Conservation (phyloP, 805 yeast genomes). For the Starmera quercuum region DNA sequence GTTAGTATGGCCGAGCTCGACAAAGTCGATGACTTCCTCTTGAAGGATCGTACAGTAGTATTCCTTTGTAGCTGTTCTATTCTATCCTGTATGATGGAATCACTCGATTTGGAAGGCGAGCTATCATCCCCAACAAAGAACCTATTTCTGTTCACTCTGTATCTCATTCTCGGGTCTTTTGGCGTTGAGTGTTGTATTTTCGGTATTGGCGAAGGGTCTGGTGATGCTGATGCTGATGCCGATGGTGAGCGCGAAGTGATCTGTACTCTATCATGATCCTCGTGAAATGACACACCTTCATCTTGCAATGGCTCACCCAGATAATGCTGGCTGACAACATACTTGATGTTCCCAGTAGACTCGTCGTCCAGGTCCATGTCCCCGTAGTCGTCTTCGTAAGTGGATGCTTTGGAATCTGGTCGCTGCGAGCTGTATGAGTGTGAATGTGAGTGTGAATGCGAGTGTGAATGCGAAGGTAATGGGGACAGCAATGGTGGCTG, state of each 20-base stretch:
- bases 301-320: not conserved
- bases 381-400: conserved; percentile 17
- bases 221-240: not conserved
- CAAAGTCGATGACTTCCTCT: no score
- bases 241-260: not conserved
- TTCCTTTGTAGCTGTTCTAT: conserved; percentile 13
- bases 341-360: conserved; percentile 11
- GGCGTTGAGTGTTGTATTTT: no score
- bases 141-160: no score
- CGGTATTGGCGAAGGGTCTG: no score
- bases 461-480: not conserved
- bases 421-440: conserved; percentile 6
- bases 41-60: conserved; percentile 8
- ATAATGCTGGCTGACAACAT: conserved; percentile 1
- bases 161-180: no score
- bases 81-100: no score
- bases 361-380: conserved; percentile 26
- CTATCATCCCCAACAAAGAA: no score
- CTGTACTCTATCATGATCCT: not conserved
- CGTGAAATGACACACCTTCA: not conserved
- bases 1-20: no score
- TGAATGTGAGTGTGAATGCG: conserved; percentile 9
- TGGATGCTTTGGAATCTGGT: conserved; percentile 11
- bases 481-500: conserved; percentile 10
- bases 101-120: no score